Evolutionary conservation across 1,284 basidiomycete species (phyloP).

Genomic region (Peniophora sp.): DNA sequence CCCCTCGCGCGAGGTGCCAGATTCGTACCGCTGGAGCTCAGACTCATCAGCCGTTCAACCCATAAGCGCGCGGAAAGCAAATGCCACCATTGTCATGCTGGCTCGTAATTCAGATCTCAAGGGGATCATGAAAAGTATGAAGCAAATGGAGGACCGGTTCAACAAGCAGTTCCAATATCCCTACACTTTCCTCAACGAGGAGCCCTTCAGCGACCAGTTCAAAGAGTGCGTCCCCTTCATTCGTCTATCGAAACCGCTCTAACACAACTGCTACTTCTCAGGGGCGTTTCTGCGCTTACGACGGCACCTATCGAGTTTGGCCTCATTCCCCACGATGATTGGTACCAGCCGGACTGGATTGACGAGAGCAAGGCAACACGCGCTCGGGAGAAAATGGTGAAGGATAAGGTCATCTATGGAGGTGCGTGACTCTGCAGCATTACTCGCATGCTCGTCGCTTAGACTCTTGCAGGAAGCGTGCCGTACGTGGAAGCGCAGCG

Average conservation of each 20-base stretch:
- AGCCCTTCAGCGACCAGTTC: constrained; percentile 65
- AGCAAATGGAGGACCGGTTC: constrained; percentile 71
- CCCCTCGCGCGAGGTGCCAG: constrained; percentile 36
- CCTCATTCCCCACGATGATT: constrained; percentile 69
- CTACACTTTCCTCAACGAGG: constrained; percentile 78
- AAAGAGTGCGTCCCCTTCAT: constrained; percentile 41
- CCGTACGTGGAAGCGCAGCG: constrained; percentile 36
- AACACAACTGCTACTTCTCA: constrained; percentile 18
- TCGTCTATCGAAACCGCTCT: not conserved
- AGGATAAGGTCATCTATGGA: constrained; percentile 79
- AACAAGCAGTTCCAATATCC: constrained; percentile 78
- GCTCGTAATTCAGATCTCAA: constrained; percentile 73
- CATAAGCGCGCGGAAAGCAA: constrained; percentile 35
- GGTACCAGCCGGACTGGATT: constrained; percentile 79
- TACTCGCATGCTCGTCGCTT: not conserved
- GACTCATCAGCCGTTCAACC: constrained; percentile 22
- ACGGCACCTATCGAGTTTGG: constrained; percentile 68
- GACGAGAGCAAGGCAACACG: constrained; percentile 66
- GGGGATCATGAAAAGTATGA: constrained; percentile 61
- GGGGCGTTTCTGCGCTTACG: constrained; percentile 58
- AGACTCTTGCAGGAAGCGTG: constrained; percentile 41
- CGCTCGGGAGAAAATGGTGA: constrained; percentile 61
- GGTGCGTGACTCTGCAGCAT: constrained; percentile 31
- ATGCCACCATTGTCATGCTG: constrained; percentile 77
- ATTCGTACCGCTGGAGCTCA: constrained; percentile 39